Evolutionary conservation across 331 rosid genomes (phyloP), one percentile per base, ranked within the genome.

Genomic region (Quercus tomentella): DNA sequence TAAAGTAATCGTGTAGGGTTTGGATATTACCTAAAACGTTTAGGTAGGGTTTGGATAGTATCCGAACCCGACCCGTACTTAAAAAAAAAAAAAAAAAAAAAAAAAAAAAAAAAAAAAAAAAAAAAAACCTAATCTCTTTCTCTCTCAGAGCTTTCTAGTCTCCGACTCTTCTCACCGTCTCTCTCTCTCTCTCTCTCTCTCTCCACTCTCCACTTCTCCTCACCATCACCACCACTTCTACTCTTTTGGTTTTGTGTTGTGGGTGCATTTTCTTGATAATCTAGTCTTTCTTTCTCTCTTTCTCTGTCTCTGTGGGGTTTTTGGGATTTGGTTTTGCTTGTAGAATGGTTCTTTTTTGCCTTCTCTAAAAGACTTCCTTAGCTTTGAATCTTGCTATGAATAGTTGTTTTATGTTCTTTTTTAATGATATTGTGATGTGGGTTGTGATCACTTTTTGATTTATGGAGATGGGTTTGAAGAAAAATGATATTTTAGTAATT

Each of bases 211-310:
- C 4, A 4, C 4, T 5, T 35, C 41, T 35, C 7, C 35, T 31
- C 7, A 5, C 35, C 35, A 31, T 33, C 37, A 5, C 2, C 45
- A 8, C 12, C 3, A 6, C 70, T 77, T 49, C 31, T 68, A 66
- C 26, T 77, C 56, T 37, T 6, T 18, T 82, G 58, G 5, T 75
- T 35, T 77, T 37, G 4, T 76, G 0, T 66, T 55, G 0, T 10
- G 72, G 75, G 84, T 79, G 67, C 26, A 80, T 66, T 2, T 68
- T 56, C 3, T 57, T 21, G 70, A 31, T 7, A 28, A 65, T 76
- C 65, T 69, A 16, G 17, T 10, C 54, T 45, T 12, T 45, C 54
- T 12, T 1, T 49, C 54, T 49, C 45, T 8, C 45, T 41, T 2
- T 22, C 11, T 20, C 17, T 45, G 3, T 41, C 45, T 41, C 0